phyloP scores from a whole-genome alignment of 345 rosid species.

The Reutealis trisperma region DNA sequence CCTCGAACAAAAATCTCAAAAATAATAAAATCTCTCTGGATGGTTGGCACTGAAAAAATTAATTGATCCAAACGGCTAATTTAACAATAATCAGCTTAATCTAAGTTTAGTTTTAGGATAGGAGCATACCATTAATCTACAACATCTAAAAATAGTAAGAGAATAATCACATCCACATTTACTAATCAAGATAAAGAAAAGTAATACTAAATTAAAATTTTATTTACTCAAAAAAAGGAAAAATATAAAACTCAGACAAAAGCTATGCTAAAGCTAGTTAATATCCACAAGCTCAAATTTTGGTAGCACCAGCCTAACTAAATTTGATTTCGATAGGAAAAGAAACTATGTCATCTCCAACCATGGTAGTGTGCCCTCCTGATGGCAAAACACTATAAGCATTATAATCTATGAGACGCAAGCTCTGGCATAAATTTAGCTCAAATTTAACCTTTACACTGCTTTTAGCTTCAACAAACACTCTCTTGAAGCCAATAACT shows the following conservation, averaged over 20 bases:
- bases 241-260: no score
- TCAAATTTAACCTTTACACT: not conserved
- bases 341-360: slow-evolving; percentile 6
- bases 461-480: slow-evolving; percentile 8
- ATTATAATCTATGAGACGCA: slow-evolving; percentile 9
- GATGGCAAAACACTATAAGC: slow-evolving; percentile 12
- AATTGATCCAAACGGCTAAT: no score
- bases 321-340: not conserved
- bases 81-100: not conserved
- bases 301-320: not conserved
- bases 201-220: no score
- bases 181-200: no score
- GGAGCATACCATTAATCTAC: not conserved
- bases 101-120: not conserved
- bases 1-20: no score
- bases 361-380: slow-evolving; percentile 15
- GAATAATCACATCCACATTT: no score
- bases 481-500: slow-evolving; percentile 21
- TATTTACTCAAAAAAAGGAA: no score
- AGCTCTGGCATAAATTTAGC: slow-evolving; percentile 15
- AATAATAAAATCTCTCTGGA: no score
- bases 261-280: no score
- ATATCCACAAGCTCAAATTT: no score
- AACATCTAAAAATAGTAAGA: no score
- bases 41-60: no score